Evolutionary conservation across 331 rosid species (phyloP), one percentile per base, ranked within the genome.

Genomic region (Rhamnella rubrinervis): DNA sequence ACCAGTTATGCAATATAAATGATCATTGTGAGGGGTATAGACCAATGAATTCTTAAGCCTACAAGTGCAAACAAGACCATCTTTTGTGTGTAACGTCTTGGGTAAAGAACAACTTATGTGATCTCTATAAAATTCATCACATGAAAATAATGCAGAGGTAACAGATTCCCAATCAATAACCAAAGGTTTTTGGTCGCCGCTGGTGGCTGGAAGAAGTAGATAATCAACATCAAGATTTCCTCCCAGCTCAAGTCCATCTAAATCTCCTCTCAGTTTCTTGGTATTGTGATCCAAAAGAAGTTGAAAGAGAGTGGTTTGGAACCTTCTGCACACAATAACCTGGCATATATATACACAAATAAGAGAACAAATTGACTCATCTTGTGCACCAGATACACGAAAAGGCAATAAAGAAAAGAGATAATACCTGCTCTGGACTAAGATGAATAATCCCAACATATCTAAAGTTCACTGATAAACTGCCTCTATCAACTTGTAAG

Each of bases 151-250:
- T 7, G 68, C 67, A 16, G 97, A 88, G 52, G 26, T 41, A 41
- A 92, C 81, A 21, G 78, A 60, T 6, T 37, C 19, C 98, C 96
- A 93, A 76, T 91, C 88, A 53, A 93, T 76, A 31, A 72, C 8
- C 12, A 0, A 4, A 20, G 70, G 67, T 31, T 52, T 51, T 39
- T 50, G 58, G 26, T 72, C 55, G 23, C 19, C 16, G 7, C 46
- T 58, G 23, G 56, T 55, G 41, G 85, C 73, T 8, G 97, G 97
- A 44, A 93, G 88, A 80, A 93, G 74, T 75, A 93, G 93, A 76
- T 82, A 90, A 76, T 93, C 97, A 47, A 85, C 66, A 77, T 65
- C 83, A 46, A 65, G 55, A 77, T 72, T 71, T 72, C 75, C 90
- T 74, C 77, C 74, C 40, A 55, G 63, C 64, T 10, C 63, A 53